Percentiles rank a stretch among this genome's conserved stretches.
These are phyloP conservation scores for thale cress (Arabidopsis thaliana) DNA, from an alignment of 345 rosid species.

Conservation along the genomic window DNA sequence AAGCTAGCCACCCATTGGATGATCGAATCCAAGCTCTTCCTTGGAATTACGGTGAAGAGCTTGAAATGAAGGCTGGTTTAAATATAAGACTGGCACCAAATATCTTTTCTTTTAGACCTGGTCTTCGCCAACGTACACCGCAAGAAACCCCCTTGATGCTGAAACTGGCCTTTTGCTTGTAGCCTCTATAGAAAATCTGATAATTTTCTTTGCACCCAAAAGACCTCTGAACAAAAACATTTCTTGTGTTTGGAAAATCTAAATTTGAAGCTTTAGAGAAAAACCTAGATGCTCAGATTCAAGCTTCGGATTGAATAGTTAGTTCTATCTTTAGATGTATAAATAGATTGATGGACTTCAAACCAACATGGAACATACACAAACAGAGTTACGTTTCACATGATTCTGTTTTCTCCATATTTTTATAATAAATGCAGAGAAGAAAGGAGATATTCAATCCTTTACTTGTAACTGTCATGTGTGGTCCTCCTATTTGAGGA, in stretches of 20 bases:
- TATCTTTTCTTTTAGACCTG: constrained; percentile 46
- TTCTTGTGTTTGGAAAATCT: not conserved
- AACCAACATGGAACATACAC: not conserved
- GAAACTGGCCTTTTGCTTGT: constrained; percentile 17
- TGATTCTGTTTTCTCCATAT: constrained; percentile 27
- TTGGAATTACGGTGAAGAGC: constrained; percentile 51
- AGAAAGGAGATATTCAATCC: not conserved
- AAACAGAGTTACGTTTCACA: constrained; percentile 18
- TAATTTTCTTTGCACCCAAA: constrained; percentile 22
- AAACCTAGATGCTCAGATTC: not conserved
- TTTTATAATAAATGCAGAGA: not conserved
- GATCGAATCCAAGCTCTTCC: constrained; percentile 57
- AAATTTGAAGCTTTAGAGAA: constrained; percentile 2
- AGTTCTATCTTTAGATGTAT: constrained; percentile 21
- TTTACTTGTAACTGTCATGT: constrained; percentile 10
- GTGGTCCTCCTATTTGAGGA: not conserved
- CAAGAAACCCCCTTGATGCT: constrained; percentile 51
- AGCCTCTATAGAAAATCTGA: constrained; percentile 37
- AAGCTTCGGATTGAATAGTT: constrained; percentile 7
- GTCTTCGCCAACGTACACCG: constrained; percentile 56
- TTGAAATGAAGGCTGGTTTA: constrained; percentile 51
- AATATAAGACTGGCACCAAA: constrained; percentile 51
- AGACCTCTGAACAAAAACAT: constrained; percentile 30
- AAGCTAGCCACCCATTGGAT: constrained; percentile 56
- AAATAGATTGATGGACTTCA: constrained; percentile 14